Evolutionary conservation across 805 yeast species (phyloP), one percentile per base, ranked within the genome.

Genomic region (Metschnikowia picachoensis): DNA sequence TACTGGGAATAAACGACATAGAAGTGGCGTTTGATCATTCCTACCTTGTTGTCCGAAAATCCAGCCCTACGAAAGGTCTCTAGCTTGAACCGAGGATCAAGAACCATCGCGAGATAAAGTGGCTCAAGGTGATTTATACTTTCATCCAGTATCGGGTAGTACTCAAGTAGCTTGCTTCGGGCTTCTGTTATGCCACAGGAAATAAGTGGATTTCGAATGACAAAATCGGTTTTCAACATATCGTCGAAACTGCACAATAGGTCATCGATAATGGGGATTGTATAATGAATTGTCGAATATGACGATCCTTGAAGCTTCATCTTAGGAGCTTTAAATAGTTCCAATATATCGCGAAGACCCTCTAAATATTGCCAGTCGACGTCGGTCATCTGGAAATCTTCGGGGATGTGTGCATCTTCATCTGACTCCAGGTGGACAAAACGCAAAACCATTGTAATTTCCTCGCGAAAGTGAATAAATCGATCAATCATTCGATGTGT

Each of bases 41-140:
- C 17, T 6, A 43, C 16, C 12, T 37, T 33, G 4, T 15, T 28
- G 12, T 27, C 35, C 4, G 46, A 31, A 20, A 43, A 32, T 1
- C 35, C 38, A 25, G 27, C 38, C 17, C 15, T 5, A 10, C 30
- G 12, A 30, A 43, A 43, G 5, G 33, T 32, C 10, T 27, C 17
- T 2, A 43, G 20, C 41, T 43, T 43, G 10, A 20, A 37, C n/a
- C 42, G 41, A 8, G 46, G 42, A 33, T 37, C 42, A 33, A 43
- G 46, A 28, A 37, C 42, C 12, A 37, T 16, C 12, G 42, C 42
- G 42, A 43, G 34, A 28, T 43, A 43, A 13, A 37, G 38, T 20
- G 35, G 12, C 29, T 43, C 38, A 30, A 27, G 32, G 27, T 14
- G 8, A 10, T 32, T 25, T 13, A 37, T 43, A 16, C 30, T 17